Conservation (phyloP, 2,329 filamentous ascomycete genomes). For the Tolypocladium nubicola region DNA sequence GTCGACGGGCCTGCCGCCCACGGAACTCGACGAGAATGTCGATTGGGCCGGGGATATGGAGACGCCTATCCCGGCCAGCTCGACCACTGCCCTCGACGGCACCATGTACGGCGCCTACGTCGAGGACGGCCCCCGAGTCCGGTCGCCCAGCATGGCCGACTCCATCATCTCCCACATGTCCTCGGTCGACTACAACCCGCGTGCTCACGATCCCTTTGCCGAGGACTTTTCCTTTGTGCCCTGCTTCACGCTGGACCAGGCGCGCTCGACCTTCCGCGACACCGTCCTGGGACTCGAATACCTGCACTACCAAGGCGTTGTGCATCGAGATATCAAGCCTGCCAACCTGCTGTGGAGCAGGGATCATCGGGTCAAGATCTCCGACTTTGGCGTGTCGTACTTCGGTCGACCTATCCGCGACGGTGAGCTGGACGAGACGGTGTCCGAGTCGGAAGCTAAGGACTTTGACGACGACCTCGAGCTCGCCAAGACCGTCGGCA, state of each 20-base stretch:
- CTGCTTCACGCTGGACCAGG: conserved; percentile 77
- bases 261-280: conserved; percentile 79
- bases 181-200: conserved; percentile 47
- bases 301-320: conserved; percentile 76
- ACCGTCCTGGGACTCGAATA: conserved; percentile 91
- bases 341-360: conserved; percentile 84
- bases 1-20: conserved; percentile 20
- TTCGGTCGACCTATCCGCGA: conserved; percentile 81
- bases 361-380: conserved; percentile 88
- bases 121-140: conserved; percentile 49
- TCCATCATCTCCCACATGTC: conserved; percentile 65
- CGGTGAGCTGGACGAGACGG: conserved; percentile 64
- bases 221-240: conserved; percentile 92
- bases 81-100: conserved; percentile 56
- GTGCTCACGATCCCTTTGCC: conserved; percentile 55
- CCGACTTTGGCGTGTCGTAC: conserved; percentile 97
- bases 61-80: conserved; percentile 39
- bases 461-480: conserved; percentile 91
- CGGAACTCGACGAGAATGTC: conserved; percentile 23
- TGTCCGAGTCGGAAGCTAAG: conserved; percentile 69
- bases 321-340: conserved; percentile 77
- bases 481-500: conserved; percentile 95
- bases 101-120: conserved; percentile 66
- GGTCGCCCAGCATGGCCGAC: conserved; percentile 72
- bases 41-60: conserved; percentile 41